phyloP scores from a whole-genome alignment of 75 land plant species.

The Pinus albicaulis region DNA sequence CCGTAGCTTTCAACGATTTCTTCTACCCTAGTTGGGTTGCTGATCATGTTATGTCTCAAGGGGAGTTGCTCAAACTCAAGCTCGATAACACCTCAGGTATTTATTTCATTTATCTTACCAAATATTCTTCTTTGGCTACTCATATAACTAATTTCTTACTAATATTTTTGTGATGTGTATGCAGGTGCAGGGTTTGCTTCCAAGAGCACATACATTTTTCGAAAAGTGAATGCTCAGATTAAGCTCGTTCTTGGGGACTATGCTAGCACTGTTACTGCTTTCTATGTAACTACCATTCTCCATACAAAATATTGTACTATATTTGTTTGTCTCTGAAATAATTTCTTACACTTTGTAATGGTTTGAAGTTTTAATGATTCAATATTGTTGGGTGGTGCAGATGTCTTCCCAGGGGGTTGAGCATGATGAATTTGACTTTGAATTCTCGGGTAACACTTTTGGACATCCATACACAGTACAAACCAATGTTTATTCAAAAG shows the following conservation, averaged over 20 bases:
- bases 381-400: neutral
- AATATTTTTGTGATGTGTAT: neutral
- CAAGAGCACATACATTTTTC: constrained; percentile 61
- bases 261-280: too few relatives aligned
- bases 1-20: constrained; percentile 37
- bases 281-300: too few relatives aligned
- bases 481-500: constrained; percentile 33
- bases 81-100: constrained; percentile 62
- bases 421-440: constrained; percentile 34
- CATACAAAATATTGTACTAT: too few relatives aligned
- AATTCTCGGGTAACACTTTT: constrained; percentile 40
- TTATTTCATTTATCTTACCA: neutral
- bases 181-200: constrained; percentile 72
- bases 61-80: constrained; percentile 53
- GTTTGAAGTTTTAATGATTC: too few relatives aligned
- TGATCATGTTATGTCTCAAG: constrained; percentile 51
- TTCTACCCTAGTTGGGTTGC: constrained; percentile 58
- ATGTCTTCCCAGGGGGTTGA: constrained; percentile 23
- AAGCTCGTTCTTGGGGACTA: constrained; percentile 35
- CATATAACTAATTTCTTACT: too few relatives aligned
- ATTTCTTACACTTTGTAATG: too few relatives aligned
- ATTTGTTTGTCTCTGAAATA: too few relatives aligned
- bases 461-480: constrained; percentile 38
- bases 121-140: too few relatives aligned
- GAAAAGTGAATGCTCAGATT: constrained; percentile 48